Percentiles rank a stretch among this genome's conserved stretches.
Evolutionary conservation across 2,329 filamentous ascomycete genomes (phyloP).

Genomic region (Talaromyces albobiverticillius): DNA sequence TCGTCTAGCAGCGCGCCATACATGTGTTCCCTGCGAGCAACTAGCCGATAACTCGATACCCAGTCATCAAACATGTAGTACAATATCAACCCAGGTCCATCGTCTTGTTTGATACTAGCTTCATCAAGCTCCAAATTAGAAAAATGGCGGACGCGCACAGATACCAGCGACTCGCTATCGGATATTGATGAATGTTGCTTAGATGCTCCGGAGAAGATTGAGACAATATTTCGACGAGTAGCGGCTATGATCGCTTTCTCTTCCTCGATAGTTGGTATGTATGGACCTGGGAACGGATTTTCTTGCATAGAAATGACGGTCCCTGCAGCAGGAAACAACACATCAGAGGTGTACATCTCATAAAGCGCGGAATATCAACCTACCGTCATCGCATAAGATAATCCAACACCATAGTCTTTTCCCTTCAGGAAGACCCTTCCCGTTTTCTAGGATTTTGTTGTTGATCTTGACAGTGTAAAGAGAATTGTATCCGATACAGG

Average conservation of each 20-base stretch:
- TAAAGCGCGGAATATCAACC: conserved; percentile 15
- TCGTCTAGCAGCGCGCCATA: conserved; percentile 49
- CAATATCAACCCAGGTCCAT: conserved; percentile 61
- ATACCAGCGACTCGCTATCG: conserved; percentile 51
- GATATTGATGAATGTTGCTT: conserved; percentile 47
- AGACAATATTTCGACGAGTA: conserved; percentile 57
- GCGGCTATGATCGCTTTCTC: conserved; percentile 29
- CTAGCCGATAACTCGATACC: conserved; percentile 60
- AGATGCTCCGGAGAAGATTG: conserved; percentile 61
- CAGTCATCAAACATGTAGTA: conserved; percentile 69
- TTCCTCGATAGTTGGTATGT: conserved; percentile 27
- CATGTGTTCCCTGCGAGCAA: conserved; percentile 55
- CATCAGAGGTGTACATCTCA: not conserved
- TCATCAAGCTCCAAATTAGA: conserved; percentile 28
- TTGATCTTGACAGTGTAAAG: conserved; percentile 45
- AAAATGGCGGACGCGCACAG: conserved; percentile 43
- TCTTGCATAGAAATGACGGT: conserved; percentile 71
- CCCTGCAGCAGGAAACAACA: conserved; percentile 38
- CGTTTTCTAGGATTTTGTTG: conserved; percentile 42
- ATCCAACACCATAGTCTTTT: conserved; percentile 69
- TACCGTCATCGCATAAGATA: conserved; percentile 63
- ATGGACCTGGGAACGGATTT: conserved; percentile 50
- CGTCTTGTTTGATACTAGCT: conserved; percentile 41
- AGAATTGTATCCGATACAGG: conserved; percentile 70
- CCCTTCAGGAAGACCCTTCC: conserved; percentile 43